Conservation (phyloP, 176 grass and related monocot genomes). For the Poa pratensis region DNA sequence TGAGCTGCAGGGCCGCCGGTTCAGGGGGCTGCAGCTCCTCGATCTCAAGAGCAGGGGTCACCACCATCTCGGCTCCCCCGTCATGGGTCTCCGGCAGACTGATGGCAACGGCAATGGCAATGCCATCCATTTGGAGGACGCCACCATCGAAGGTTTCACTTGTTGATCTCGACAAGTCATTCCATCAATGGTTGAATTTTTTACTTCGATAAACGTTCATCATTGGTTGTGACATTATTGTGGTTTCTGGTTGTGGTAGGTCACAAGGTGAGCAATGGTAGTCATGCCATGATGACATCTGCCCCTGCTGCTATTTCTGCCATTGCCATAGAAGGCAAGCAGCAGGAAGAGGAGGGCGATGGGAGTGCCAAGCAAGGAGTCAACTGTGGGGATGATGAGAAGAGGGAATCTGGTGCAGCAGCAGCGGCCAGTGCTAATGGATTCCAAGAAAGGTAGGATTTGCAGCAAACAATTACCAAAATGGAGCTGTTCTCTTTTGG, state of each 20-base stretch:
- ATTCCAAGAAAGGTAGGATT: constrained; percentile 74
- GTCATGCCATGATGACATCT: constrained; percentile 27
- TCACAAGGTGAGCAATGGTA: constrained; percentile 46
- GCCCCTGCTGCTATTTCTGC: background rate
- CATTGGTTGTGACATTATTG: background rate
- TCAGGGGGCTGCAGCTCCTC: constrained; percentile 68
- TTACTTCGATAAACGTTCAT: background rate
- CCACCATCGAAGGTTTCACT: constrained; percentile 50
- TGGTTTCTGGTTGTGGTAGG: constrained; percentile 51
- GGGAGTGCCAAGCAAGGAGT: constrained; percentile 46
- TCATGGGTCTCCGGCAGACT: background rate
- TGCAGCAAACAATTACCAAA: constrained; percentile 41
- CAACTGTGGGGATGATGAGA: constrained; percentile 54
- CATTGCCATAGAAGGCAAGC: constrained; percentile 31
- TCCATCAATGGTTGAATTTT: background rate
- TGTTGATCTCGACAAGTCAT: background rate
- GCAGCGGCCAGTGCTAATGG: constrained; percentile 49
- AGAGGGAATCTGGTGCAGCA: constrained; percentile 8
- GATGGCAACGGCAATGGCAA: constrained; percentile 44
- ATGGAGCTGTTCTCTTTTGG: constrained; percentile 44
- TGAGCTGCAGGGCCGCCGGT: constrained; percentile 60
- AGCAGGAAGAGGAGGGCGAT: constrained; percentile 25
- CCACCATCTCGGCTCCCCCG: constrained; percentile 37
- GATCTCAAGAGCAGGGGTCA: constrained; percentile 53
- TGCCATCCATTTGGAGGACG: constrained; percentile 39